Conservation (phyloP, 78 protist species). For the Abeoforma whisleri region DNA sequence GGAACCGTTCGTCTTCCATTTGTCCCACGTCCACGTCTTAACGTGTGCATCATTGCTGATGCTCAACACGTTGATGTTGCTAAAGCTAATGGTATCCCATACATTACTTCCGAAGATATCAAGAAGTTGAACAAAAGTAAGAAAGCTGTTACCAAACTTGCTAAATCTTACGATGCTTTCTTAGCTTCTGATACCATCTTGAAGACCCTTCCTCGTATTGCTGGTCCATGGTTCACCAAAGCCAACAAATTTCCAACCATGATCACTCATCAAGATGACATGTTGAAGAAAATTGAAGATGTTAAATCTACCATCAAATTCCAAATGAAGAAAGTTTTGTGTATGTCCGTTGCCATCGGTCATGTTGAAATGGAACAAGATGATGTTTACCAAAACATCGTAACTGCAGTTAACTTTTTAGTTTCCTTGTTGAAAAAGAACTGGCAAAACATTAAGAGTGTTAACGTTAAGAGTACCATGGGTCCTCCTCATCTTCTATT, state of each 20-base stretch:
- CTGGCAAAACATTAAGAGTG: constrained; percentile 96
- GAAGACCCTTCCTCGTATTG: constrained; percentile 87
- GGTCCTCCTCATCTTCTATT: too few relatives aligned
- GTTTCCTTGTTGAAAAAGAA: constrained; percentile 97
- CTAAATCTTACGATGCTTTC: constrained; percentile 93
- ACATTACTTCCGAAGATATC: constrained; percentile 82
- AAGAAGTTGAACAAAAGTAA: constrained; percentile 97
- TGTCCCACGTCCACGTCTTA: constrained; percentile 62
- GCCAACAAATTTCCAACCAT: constrained; percentile 99
- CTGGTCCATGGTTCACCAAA: constrained; percentile 98
- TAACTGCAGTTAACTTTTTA: constrained; percentile 88
- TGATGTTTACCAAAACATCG: constrained; percentile 80
- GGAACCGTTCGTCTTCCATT: constrained; percentile 74
- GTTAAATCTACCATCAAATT: constrained; percentile 88
- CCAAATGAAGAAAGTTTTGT: constrained; percentile 96
- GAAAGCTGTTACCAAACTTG: constrained; percentile 85
- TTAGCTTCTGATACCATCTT: constrained; percentile 91
- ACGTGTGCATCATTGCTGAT: constrained; percentile 90
- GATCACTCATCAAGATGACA: constrained; percentile 69
- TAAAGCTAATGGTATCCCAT: constrained; percentile 66
- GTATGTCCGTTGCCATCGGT: constrained; percentile 95
- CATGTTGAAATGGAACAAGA: constrained; percentile 80
- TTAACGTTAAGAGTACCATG: constrained; percentile 95
- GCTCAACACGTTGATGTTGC: constrained; percentile 82
- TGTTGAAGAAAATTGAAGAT: constrained; percentile 82